These are phyloP conservation scores for Eimeria acervulina DNA, from an alignment of 169 alveolate genomes.

Conservation along the genomic window DNA sequence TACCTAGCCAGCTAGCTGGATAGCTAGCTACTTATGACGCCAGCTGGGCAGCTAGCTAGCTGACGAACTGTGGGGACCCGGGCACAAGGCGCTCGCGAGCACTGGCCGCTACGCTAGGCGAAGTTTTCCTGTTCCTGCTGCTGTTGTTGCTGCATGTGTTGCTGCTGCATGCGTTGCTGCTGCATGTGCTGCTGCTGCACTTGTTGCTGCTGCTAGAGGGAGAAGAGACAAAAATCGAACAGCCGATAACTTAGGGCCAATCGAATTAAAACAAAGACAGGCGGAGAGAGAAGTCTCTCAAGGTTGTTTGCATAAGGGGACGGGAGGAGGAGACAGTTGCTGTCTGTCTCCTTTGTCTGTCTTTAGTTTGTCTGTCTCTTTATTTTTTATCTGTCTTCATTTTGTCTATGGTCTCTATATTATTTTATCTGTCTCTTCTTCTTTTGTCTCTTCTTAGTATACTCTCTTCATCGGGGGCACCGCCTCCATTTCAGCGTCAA, in stretches of 20 bases:
- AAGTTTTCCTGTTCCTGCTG: background rate
- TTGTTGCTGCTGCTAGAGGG: background rate
- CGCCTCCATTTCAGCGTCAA: conserved; percentile 94
- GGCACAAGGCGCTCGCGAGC: background rate
- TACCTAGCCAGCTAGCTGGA: too few relatives aligned
- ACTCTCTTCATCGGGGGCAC: conserved; percentile 94
- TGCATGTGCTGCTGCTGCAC: background rate
- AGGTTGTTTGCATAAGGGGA: background rate
- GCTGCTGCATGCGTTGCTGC: background rate
- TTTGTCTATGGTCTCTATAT: background rate
- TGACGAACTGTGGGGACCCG: background rate
- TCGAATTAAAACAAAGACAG: background rate
- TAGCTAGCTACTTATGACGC: too few relatives aligned
- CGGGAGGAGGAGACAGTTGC: background rate
- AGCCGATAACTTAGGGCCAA: too few relatives aligned
- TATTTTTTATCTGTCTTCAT: background rate
- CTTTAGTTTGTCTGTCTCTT: background rate
- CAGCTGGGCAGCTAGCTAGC: too few relatives aligned
- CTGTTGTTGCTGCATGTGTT: conserved; percentile 18
- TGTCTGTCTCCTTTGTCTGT: background rate
- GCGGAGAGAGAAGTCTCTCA: background rate
- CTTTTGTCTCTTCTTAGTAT: conserved; percentile 76
- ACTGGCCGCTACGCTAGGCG: background rate
- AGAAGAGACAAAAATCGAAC: too few relatives aligned
- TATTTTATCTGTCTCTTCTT: too few relatives aligned